These are phyloP conservation scores for Rhamnella rubrinervis DNA, from an alignment of 331 rosid genomes.

Conservation along the genomic window DNA sequence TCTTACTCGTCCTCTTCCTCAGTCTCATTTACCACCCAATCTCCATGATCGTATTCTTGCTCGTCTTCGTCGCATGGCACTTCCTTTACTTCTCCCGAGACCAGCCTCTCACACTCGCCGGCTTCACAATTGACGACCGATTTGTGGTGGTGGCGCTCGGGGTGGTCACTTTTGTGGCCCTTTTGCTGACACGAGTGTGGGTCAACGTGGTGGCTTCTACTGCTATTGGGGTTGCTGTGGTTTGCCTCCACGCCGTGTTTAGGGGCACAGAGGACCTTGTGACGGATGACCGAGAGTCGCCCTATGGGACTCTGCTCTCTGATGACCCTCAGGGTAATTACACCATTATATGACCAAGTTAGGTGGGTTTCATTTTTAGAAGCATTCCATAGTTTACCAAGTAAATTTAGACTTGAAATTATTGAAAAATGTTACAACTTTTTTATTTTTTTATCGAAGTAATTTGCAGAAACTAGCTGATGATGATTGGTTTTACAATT, in stretches of 20 bases:
- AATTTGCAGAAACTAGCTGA: background rate
- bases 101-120: slow-evolving; percentile 35
- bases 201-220: slow-evolving; percentile 39
- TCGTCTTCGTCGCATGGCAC: slow-evolving; percentile 49
- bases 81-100: slow-evolving; percentile 60
- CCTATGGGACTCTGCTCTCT: slow-evolving; percentile 52
- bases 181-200: slow-evolving; percentile 43
- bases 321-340: slow-evolving; percentile 45
- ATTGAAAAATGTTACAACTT: no score
- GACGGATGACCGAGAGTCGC: slow-evolving; percentile 57
- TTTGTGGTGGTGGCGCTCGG: slow-evolving; percentile 26
- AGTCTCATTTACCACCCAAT: slow-evolving; percentile 59
- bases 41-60: slow-evolving; percentile 36
- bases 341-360: slow-evolving; percentile 38
- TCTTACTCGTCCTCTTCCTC: slow-evolving; percentile 42
- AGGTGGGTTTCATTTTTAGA: background rate
- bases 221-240: slow-evolving; percentile 15
- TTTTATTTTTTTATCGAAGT: no score
- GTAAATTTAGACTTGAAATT: slow-evolving; percentile 4
- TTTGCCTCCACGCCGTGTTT: slow-evolving; percentile 44
- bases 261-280: slow-evolving; percentile 61
- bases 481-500: background rate
- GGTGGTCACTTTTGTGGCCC: slow-evolving; percentile 32
- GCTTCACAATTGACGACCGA: slow-evolving; percentile 32
- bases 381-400: background rate